Evolutionary conservation across 2,329 filamentous ascomycete species (phyloP).

Genomic region (Zasmidium angulare): DNA sequence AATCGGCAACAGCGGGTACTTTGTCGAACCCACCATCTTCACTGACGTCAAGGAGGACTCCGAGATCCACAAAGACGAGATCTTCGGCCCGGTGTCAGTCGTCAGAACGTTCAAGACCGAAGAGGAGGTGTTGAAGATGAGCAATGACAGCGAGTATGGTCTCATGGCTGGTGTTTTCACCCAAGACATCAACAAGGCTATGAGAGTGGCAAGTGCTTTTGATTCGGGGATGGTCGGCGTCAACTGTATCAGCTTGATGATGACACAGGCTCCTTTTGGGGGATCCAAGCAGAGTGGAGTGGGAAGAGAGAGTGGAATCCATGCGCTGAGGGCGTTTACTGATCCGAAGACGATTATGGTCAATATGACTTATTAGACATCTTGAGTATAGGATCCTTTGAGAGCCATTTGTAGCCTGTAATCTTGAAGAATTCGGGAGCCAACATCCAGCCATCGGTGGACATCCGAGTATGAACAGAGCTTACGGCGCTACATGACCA

Average conservation of each 20-base stretch:
- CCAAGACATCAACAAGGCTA: conserved; percentile 55
- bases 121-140: conserved; percentile 35
- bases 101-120: conserved; percentile 59
- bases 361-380: conserved; percentile 12
- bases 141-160: conserved; percentile 62
- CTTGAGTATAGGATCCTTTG: neutral
- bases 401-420: too few relatives aligned
- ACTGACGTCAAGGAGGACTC: conserved; percentile 10
- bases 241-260: conserved; percentile 34
- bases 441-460: too few relatives aligned
- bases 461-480: too few relatives aligned
- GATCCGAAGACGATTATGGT: conserved; percentile 43
- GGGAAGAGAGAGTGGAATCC: conserved; percentile 48
- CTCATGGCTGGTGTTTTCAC: conserved; percentile 72
- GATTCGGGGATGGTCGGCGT: conserved; percentile 54
- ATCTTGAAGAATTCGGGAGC: too few relatives aligned
- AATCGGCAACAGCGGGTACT: conserved; percentile 22
- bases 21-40: conserved; percentile 14
- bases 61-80: conserved; percentile 10
- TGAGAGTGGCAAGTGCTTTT: conserved; percentile 45
- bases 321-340: conserved; percentile 48
- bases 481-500: too few relatives aligned
- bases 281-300: conserved; percentile 53
- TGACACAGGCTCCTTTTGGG: conserved; percentile 48
- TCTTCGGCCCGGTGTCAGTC: conserved; percentile 73